phyloP scores from a whole-genome alignment of 108 stramenopile genomes.

The Epithemia pelagica region DNA sequence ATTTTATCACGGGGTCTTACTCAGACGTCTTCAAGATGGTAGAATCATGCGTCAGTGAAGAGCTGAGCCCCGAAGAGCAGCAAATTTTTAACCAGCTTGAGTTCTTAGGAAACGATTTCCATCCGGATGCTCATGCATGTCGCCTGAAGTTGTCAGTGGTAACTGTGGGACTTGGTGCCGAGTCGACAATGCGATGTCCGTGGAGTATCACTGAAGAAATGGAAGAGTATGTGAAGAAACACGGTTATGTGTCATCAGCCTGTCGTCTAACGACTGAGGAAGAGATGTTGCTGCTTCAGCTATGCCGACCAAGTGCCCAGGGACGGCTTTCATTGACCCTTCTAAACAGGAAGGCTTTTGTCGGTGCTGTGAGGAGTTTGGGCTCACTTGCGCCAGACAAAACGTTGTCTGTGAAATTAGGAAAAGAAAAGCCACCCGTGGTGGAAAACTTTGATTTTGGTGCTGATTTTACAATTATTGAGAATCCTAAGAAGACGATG shows the following conservation, averaged over 20 bases:
- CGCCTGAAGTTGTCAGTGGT: conserved; percentile 88
- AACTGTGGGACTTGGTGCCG: conserved; percentile 81
- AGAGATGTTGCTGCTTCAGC: conserved; percentile 82
- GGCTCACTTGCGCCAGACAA: conserved; percentile 67
- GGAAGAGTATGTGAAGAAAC: conserved; percentile 83
- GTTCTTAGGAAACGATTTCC: conserved; percentile 88
- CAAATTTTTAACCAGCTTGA: conserved; percentile 92
- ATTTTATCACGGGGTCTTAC: conserved; percentile 95
- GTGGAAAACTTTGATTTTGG: conserved; percentile 81
- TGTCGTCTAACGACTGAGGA: conserved; percentile 87
- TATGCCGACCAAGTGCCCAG: conserved; percentile 63
- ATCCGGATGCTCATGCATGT: conserved; percentile 95
- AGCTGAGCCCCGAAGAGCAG: conserved; percentile 87
- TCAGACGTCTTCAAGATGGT: conserved; percentile 93
- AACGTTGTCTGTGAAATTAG: conserved; percentile 69
- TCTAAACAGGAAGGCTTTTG: conserved; percentile 78
- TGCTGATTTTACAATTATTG: conserved; percentile 72
- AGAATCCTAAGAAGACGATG: conserved; percentile 84
- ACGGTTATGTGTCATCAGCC: conserved; percentile 80
- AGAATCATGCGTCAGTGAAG: conserved; percentile 95
- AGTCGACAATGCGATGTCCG: conserved; percentile 83
- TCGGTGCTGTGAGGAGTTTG: conserved; percentile 78
- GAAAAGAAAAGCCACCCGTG: conserved; percentile 66
- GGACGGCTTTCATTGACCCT: conserved; percentile 60
- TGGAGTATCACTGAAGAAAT: conserved; percentile 88